phyloP scores from a whole-genome alignment of 495 filamentous ascomycete species.

The Terfezia claveryi region DNA sequence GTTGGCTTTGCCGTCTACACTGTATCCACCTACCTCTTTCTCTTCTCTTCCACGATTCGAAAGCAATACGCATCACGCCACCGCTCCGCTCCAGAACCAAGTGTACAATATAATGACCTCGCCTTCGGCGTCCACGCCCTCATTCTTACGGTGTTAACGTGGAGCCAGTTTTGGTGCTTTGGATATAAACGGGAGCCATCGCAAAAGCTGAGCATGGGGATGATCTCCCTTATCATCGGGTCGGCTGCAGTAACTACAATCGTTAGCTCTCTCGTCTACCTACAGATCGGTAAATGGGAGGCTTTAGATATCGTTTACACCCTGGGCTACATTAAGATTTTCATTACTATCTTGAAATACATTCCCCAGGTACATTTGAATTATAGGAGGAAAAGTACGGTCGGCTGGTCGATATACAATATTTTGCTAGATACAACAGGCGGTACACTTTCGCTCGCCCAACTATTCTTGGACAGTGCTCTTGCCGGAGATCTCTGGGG shows the following conservation, averaged over 20 bases:
- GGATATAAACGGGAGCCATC: conserved; percentile 19
- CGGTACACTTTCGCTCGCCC: conserved; percentile 58
- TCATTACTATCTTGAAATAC: conserved; percentile 78
- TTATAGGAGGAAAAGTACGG: conserved; percentile 57
- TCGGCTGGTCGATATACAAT: conserved; percentile 68
- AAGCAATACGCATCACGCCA: conserved; percentile 70
- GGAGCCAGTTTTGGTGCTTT: conserved; percentile 47
- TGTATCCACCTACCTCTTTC: conserved; percentile 46
- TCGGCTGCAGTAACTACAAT: conserved; percentile 35
- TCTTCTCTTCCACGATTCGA: conserved; percentile 56
- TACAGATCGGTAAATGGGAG: conserved; percentile 31
- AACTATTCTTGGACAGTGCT: conserved; percentile 66
- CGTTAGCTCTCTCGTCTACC: conserved; percentile 31
- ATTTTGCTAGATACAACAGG: conserved; percentile 71
- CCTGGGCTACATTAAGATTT: conserved; percentile 67
- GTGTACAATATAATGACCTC: conserved; percentile 75
- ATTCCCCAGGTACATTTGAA: conserved; percentile 69
- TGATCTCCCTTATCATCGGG: conserved; percentile 44
- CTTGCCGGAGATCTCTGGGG: conserved; percentile 62
- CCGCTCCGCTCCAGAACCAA: conserved; percentile 44
- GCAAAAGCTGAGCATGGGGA: conserved; percentile 38
- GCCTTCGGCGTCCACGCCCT: conserved; percentile 65
- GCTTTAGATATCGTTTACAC: conserved; percentile 77
- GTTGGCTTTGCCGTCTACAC: conserved; percentile 53
- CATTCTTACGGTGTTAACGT: conserved; percentile 39